Evolutionary conservation across 768 basidiomycete species (phyloP).

Genomic region (Cubamyces lactineus): DNA sequence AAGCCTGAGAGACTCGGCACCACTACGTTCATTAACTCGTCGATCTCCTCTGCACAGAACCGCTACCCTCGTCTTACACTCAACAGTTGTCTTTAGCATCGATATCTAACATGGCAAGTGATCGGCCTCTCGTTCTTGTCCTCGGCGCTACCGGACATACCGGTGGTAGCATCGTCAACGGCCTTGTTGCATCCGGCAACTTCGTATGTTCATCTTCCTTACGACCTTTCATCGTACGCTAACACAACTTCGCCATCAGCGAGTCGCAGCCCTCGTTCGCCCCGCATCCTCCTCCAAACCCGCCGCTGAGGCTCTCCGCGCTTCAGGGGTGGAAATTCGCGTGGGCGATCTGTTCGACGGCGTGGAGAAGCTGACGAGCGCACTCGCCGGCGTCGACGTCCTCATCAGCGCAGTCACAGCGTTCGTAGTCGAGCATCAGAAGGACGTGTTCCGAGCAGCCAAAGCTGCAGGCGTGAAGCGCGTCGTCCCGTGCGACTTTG

Average conservation of each 20-base stretch:
- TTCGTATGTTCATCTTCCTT: constrained; percentile 24
- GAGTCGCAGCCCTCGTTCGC: constrained; percentile 21
- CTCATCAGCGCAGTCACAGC: constrained; percentile 22
- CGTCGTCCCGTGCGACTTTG: constrained; percentile 33
- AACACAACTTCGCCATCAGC: constrained; percentile 16
- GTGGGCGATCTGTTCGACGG: constrained; percentile 20
- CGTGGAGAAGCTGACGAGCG: constrained; percentile 21
- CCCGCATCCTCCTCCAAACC: constrained; percentile 28
- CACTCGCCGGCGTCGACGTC: constrained; percentile 24
- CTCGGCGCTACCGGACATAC: constrained; percentile 27
- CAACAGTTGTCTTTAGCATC: not conserved
- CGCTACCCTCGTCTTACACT: no score
- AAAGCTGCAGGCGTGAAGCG: constrained; percentile 30
- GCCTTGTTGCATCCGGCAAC: constrained; percentile 12
- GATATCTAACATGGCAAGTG: not conserved
- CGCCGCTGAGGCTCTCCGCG: constrained; percentile 13
- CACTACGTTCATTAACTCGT: no score
- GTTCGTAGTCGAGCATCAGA: constrained; percentile 17
- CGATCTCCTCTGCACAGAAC: no score
- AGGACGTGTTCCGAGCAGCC: constrained; percentile 25
- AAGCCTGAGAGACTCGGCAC: no score
- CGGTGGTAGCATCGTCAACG: constrained; percentile 21
- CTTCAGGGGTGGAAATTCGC: constrained; percentile 27
- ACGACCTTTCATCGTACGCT: no score
- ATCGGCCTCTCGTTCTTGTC: constrained; percentile 23